Conservation (phyloP, 345 rosid genomes). For the Ceriops tagal region DNA sequence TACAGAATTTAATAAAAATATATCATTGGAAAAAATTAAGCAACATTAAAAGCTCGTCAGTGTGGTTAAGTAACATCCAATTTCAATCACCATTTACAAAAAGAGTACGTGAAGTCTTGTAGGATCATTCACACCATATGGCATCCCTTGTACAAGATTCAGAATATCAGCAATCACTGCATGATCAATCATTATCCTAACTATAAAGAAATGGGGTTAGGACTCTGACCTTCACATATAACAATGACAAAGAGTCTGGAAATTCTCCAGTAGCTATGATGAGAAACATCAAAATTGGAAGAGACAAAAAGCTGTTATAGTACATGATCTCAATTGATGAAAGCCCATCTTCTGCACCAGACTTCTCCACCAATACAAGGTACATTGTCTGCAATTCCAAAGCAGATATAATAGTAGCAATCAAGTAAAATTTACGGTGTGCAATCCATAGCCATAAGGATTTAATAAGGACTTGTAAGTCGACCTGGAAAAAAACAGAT, state of each 20-base stretch:
- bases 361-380: slow-evolving; percentile 91
- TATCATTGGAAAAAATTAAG: background rate
- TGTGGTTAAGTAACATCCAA: background rate
- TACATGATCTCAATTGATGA: slow-evolving; percentile 92
- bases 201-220: slow-evolving; percentile 12
- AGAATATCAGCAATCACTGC: background rate
- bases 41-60: background rate
- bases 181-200: background rate
- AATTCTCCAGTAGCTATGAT: slow-evolving; percentile 81
- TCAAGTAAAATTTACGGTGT: slow-evolving; percentile 6
- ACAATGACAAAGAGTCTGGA: slow-evolving; percentile 65
- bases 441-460: slow-evolving; percentile 3
- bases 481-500: slow-evolving; percentile 90
- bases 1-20: background rate
- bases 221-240: slow-evolving; percentile 78
- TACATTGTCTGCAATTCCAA: slow-evolving; percentile 80
- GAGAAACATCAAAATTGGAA: slow-evolving; percentile 75
- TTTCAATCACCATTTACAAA: background rate
- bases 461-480: background rate
- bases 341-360: slow-evolving; percentile 96
- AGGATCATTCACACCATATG: too few relatives aligned
- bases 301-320: slow-evolving; percentile 89
- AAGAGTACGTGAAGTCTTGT: background rate
- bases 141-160: slow-evolving; percentile 5
- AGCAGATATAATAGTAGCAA: slow-evolving; percentile 10